Evolutionary conservation across 169 alveolate species (phyloP).

Genomic region (Eimeria falciformis): DNA sequence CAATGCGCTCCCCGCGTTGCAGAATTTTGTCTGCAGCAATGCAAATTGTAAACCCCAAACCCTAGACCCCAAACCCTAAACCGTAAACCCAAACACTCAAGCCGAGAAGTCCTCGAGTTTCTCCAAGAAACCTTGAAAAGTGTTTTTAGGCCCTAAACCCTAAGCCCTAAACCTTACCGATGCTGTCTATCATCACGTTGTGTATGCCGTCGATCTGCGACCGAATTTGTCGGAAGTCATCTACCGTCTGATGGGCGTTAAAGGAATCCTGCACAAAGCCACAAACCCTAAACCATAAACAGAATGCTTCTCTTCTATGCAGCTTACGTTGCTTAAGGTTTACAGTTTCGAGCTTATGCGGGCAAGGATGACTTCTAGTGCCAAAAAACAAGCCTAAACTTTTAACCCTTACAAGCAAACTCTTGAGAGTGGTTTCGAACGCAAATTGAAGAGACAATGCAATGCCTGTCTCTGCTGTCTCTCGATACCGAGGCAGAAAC

Average conservation of each 20-base stretch:
- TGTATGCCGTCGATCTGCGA: conserved; percentile 76
- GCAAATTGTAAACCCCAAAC: neutral
- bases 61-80: neutral
- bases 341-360: no score
- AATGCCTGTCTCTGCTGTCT: conserved; percentile 35
- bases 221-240: conserved; percentile 58
- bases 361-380: no score
- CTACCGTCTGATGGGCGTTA: conserved; percentile 64
- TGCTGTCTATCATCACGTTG: conserved; percentile 65
- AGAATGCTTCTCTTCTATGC: no score
- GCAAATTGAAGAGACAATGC: conserved; percentile 55
- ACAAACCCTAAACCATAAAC: no score
- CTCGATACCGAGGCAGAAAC: conserved; percentile 15
- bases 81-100: neutral
- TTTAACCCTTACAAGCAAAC: conserved; percentile 24
- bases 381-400: no score
- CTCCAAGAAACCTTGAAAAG: no score
- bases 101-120: no score
- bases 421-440: conserved; percentile 33
- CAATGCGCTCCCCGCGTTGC: conserved; percentile 76
- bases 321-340: no score
- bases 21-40: conserved; percentile 55
- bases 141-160: neutral
- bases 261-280: conserved; percentile 57
- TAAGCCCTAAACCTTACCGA: conserved; percentile 31